Evolutionary conservation across 2,329 filamentous ascomycete genomes (phyloP).

Genomic region (Diaporthe vaccinii): DNA sequence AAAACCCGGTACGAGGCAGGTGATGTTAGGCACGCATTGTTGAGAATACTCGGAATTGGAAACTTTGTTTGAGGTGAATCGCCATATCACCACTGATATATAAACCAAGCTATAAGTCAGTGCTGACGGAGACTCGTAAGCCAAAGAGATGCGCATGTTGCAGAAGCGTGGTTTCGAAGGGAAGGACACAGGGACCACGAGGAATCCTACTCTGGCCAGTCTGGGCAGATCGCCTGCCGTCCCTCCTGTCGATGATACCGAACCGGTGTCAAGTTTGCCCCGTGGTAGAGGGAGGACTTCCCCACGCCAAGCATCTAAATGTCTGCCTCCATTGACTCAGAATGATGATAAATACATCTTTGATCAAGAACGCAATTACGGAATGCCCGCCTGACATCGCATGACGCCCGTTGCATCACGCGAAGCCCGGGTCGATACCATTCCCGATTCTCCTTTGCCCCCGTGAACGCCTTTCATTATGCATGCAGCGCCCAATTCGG

Average conservation of each 20-base stretch:
- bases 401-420: conserved; percentile 28
- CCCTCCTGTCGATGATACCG: conserved; percentile 32
- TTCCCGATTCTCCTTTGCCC: conserved; percentile 23
- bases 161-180: conserved; percentile 20
- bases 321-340: conserved; percentile 33
- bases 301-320: conserved; percentile 11
- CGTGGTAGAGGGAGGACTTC: neutral
- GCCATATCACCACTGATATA: neutral
- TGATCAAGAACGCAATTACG: conserved; percentile 7
- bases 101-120: conserved; percentile 13
- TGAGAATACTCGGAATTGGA: neutral
- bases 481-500: conserved; percentile 32
- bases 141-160: conserved; percentile 1
- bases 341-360: conserved; percentile 38
- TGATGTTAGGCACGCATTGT: neutral
- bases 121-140: conserved; percentile 5
- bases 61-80: conserved; percentile 12
- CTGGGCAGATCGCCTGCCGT: conserved; percentile 18
- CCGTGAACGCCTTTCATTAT: conserved; percentile 42
- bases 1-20: neutral
- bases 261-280: conserved; percentile 30
- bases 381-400: conserved; percentile 13
- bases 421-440: conserved; percentile 14
- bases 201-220: neutral
- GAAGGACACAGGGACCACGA: neutral